phyloP scores from a whole-genome alignment of 2,329 filamentous ascomycete species.

The Colletotrichum sp. region DNA sequence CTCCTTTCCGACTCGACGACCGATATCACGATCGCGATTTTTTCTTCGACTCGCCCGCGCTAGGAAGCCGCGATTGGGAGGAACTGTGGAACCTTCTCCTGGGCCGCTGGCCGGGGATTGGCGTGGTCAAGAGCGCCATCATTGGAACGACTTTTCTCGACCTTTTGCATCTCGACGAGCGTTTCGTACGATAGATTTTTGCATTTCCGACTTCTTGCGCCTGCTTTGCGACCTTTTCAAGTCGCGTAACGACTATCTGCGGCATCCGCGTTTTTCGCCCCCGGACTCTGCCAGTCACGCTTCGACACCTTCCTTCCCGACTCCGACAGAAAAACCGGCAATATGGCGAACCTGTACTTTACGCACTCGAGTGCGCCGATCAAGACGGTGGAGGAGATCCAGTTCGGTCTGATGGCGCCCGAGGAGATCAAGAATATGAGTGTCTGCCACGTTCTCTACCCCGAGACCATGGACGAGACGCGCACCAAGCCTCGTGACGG shows the following conservation, averaged over 20 bases:
- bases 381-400: conserved; percentile 98
- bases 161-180: conserved; percentile 35
- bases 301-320: conserved; percentile 18
- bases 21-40: conserved; percentile 41
- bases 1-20: conserved; percentile 35
- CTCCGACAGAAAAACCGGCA: conserved; percentile 42
- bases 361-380: conserved; percentile 92
- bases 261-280: not conserved
- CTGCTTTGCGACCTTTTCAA: conserved; percentile 26
- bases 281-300: not conserved
- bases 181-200: conserved; percentile 27
- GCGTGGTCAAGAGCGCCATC: conserved; percentile 49
- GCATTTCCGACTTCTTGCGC: conserved; percentile 23
- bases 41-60: conserved; percentile 30
- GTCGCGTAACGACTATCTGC: conserved; percentile 21
- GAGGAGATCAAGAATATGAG: conserved; percentile 99
- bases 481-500: conserved; percentile 88
- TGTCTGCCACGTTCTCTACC: conserved; percentile 93
- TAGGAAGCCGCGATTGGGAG: conserved; percentile 47
- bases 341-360: conserved; percentile 92
- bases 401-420: conserved; percentile 96
- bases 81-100: conserved; percentile 51
- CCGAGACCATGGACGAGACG: conserved; percentile 99
- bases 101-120: conserved; percentile 50
- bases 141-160: conserved; percentile 33